These are phyloP conservation scores for Blastobotrys mokoenaii DNA, from an alignment of 805 yeast species.

Conservation along the genomic window DNA sequence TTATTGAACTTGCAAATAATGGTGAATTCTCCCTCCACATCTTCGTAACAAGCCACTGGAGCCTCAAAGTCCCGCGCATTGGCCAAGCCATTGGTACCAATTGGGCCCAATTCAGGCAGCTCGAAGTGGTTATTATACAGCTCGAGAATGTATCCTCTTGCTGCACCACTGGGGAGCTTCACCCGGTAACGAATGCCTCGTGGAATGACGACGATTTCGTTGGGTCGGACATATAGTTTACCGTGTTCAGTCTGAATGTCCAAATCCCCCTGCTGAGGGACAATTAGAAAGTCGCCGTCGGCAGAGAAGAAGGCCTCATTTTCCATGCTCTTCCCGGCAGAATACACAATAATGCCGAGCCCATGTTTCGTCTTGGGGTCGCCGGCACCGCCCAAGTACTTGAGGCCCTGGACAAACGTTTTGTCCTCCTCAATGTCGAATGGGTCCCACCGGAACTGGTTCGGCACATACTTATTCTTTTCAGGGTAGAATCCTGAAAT, in stretches of 20 bases:
- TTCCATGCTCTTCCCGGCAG: conserved; percentile 19
- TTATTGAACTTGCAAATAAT: conserved; percentile 13
- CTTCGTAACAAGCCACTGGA: conserved; percentile 22
- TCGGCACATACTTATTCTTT: conserved; percentile 17
- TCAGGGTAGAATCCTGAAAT: conserved; percentile 1
- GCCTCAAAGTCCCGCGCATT: conserved; percentile 23
- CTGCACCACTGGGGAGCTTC: conserved; percentile 13
- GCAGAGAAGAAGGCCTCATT: conserved; percentile 19
- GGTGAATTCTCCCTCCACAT: conserved; percentile 5
- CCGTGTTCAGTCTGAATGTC: conserved; percentile 24
- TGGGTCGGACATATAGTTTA: conserved; percentile 19
- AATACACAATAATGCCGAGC: conserved; percentile 18
- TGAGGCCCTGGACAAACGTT: conserved; percentile 17
- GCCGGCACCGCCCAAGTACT: conserved; percentile 21
- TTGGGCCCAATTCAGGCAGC: conserved; percentile 25
- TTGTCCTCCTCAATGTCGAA: conserved; percentile 13
- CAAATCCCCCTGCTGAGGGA: conserved; percentile 21
- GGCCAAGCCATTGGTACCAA: conserved; percentile 25
- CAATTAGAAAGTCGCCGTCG: conserved; percentile 24
- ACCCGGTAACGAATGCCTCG: conserved; percentile 21
- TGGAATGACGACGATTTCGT: conserved; percentile 23
- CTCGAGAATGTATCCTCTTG: conserved; percentile 23
- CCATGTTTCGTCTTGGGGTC: conserved; percentile 18
- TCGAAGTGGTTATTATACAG: conserved; percentile 22
- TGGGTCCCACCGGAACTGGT: conserved; percentile 22